phyloP scores from a whole-genome alignment of 2,329 filamentous ascomycete genomes.

The Botryosphaeria dothidea region DNA sequence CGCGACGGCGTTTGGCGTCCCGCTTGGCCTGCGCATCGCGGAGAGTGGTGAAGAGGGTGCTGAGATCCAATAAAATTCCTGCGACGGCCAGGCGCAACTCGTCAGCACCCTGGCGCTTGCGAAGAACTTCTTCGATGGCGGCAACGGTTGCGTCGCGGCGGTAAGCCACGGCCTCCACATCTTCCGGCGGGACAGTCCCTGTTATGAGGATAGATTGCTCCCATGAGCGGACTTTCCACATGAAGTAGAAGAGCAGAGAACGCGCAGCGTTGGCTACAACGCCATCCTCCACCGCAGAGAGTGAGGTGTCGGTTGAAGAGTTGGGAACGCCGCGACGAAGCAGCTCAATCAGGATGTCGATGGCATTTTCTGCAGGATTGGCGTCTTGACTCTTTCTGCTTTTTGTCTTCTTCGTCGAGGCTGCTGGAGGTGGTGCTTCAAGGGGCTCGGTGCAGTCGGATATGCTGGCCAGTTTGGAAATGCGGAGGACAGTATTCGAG shows the following conservation, averaged over 20 bases:
- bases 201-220: constrained; percentile 37
- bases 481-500: constrained; percentile 72
- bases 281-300: constrained; percentile 77
- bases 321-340: constrained; percentile 71
- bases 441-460: constrained; percentile 75
- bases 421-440: constrained; percentile 55
- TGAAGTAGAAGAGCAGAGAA: constrained; percentile 82
- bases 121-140: constrained; percentile 52
- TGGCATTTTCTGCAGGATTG: constrained; percentile 41
- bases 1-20: constrained; percentile 18
- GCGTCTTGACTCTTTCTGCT: constrained; percentile 18
- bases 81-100: constrained; percentile 75
- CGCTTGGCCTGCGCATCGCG: constrained; percentile 43
- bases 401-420: constrained; percentile 40
- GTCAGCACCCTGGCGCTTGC: constrained; percentile 64
- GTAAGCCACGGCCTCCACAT: constrained; percentile 58
- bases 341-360: constrained; percentile 71
- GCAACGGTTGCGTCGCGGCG: constrained; percentile 55
- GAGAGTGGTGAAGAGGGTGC: constrained; percentile 76
- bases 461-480: constrained; percentile 77
- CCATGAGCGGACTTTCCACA: constrained; percentile 77
- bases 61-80: constrained; percentile 77
- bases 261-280: constrained; percentile 75
- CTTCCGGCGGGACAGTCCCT: constrained; percentile 54
- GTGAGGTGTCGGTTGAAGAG: constrained; percentile 65